Conservation (phyloP, 352 stramenopile genomes). For the Phytophthora pinifolia region DNA sequence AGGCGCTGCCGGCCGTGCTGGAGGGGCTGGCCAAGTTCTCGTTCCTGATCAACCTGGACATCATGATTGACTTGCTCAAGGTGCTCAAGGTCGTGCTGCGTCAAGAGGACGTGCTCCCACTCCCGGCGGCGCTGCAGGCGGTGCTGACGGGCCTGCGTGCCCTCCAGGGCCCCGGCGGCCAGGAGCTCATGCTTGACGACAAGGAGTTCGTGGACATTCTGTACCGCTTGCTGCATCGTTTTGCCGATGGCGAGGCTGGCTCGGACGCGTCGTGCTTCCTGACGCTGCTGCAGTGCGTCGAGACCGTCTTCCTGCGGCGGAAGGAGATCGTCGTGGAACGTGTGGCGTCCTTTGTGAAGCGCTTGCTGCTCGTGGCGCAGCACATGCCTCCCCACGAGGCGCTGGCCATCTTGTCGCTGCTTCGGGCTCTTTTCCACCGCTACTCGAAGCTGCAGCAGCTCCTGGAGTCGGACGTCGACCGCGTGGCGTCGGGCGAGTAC, state of each 20-base stretch:
- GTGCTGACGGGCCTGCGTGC: constrained; percentile 93
- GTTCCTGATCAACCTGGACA: constrained; percentile 98
- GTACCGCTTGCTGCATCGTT: constrained; percentile 87
- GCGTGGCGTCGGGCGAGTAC: constrained; percentile 93
- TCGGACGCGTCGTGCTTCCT: constrained; percentile 53
- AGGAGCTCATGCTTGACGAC: constrained; percentile 96
- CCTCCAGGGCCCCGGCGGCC: constrained; percentile 89
- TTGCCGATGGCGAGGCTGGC: constrained; percentile 59
- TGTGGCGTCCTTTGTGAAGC: constrained; percentile 95
- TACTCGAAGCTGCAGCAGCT: constrained; percentile 95
- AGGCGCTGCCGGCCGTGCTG: constrained; percentile 91
- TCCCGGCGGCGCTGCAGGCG: constrained; percentile 71
- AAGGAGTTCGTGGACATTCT: constrained; percentile 96
- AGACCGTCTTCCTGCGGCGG: constrained; percentile 92
- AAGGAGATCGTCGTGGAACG: constrained; percentile 94
- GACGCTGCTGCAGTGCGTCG: constrained; percentile 89
- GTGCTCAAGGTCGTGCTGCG: constrained; percentile 94
- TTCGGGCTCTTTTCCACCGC: constrained; percentile 88
- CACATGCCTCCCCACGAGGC: constrained; percentile 83
- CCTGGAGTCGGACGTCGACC: constrained; percentile 95
- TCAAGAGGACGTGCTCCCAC: constrained; percentile 65
- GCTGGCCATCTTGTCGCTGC: constrained; percentile 85
- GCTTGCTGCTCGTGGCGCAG: constrained; percentile 88
- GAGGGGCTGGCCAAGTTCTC: constrained; percentile 95
- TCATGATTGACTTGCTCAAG: constrained; percentile 95